Conservation (phyloP, 495 filamentous ascomycete species). For the Aspergillus coremiiformis region DNA sequence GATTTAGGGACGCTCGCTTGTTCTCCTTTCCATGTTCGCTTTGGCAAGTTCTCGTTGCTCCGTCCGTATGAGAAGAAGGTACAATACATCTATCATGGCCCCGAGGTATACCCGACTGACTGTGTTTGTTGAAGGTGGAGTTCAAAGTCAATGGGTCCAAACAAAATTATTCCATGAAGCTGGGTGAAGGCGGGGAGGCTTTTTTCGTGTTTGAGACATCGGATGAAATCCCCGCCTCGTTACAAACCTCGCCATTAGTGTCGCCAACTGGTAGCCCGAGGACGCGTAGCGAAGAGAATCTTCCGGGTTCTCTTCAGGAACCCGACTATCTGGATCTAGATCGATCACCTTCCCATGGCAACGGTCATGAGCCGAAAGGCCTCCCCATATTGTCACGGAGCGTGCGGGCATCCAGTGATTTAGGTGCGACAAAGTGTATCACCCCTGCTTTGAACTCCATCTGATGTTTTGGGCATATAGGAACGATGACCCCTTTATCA, state of each 20-base stretch:
- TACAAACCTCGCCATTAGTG: conserved; percentile 90
- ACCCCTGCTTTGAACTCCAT: not conserved
- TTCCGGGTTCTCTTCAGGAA: conserved; percentile 58
- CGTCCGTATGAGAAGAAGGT: conserved; percentile 98
- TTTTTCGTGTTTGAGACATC: conserved; percentile 98
- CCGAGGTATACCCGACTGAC: not conserved
- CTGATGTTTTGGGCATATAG: conserved; percentile 27
- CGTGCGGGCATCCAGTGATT: conserved; percentile 40
- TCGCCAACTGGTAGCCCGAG: conserved; percentile 79
- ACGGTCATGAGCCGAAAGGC: conserved; percentile 10
- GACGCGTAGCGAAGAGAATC: conserved; percentile 45
- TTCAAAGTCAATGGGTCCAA: conserved; percentile 90
- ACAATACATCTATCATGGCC: conserved; percentile 2
- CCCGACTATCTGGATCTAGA: conserved; percentile 77
- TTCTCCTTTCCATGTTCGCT: conserved; percentile 97
- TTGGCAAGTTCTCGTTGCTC: conserved; percentile 94
- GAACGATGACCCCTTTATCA: conserved; percentile 54
- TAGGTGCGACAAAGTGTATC: conserved; percentile 29
- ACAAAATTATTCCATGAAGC: conserved; percentile 94
- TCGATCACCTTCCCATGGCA: conserved; percentile 8
- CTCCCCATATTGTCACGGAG: conserved; percentile 39
- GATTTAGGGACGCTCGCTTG: conserved; percentile 62
- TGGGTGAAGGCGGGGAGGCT: conserved; percentile 94
- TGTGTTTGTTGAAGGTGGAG: conserved; percentile 56
- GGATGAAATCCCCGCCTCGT: conserved; percentile 73